These are phyloP conservation scores for Aspergillus quadricinctus DNA, from an alignment of 2,329 filamentous ascomycete genomes.

Conservation along the genomic window DNA sequence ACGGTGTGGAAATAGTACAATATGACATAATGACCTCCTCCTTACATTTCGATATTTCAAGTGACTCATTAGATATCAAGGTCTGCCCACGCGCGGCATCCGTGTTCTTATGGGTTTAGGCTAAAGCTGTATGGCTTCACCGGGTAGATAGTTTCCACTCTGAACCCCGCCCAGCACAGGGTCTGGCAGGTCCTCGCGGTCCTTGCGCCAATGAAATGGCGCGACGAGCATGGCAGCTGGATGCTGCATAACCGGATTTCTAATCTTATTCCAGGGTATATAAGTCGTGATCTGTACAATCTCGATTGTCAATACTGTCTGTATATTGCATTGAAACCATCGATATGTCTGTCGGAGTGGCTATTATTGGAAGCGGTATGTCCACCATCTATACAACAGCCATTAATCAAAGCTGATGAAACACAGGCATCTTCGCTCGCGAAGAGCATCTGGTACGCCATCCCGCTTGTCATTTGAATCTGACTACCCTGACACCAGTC, in stretches of 20 bases:
- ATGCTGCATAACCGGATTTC: background rate
- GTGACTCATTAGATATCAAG: too few species aligned
- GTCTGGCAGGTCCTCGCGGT: too few species aligned
- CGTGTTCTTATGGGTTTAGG: too few species aligned
- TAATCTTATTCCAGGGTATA: background rate
- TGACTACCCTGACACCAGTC: conserved; percentile 2
- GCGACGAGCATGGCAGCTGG: background rate
- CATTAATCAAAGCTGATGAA: background rate
- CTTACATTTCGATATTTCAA: too few species aligned
- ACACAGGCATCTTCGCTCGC: conserved; percentile 50
- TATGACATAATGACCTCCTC: too few species aligned
- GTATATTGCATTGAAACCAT: background rate
- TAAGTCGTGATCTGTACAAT: background rate
- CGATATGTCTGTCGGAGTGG: conserved; percentile 43
- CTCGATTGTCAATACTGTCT: background rate
- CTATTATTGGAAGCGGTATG: conserved; percentile 51
- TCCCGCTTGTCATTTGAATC: background rate
- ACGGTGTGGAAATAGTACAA: too few species aligned
- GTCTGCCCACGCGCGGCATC: too few species aligned
- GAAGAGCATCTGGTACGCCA: conserved; percentile 50
- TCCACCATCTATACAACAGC: background rate
- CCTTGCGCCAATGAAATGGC: too few species aligned
- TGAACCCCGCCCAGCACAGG: too few species aligned
- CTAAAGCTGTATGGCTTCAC: too few species aligned
- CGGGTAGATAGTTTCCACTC: too few species aligned